These are phyloP conservation scores for Leccinum huronense DNA, from an alignment of 1,284 basidiomycete genomes.

Conservation along the genomic window DNA sequence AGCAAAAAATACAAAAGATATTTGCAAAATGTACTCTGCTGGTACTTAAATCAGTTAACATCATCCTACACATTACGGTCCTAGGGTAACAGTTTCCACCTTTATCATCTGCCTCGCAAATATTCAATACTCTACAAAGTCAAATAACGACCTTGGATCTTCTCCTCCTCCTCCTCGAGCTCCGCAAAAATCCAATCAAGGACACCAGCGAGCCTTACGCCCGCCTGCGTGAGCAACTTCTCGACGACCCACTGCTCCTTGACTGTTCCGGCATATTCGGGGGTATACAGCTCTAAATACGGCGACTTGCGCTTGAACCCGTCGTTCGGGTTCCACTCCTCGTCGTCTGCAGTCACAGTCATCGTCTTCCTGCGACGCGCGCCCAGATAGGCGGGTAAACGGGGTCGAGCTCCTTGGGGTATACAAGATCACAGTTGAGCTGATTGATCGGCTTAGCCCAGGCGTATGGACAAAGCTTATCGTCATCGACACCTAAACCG, in stretches of 20 bases:
- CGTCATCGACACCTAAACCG: slow-evolving; percentile 52
- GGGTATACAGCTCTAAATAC: slow-evolving; percentile 82
- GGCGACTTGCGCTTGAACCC: slow-evolving; percentile 23
- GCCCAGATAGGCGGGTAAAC: slow-evolving; percentile 5
- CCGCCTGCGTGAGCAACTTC: slow-evolving; percentile 77
- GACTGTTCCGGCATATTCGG: slow-evolving; percentile 74
- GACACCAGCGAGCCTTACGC: slow-evolving; percentile 77
- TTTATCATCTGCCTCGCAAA: not conserved
- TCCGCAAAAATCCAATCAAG: slow-evolving; percentile 69
- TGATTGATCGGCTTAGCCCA: slow-evolving; percentile 71
- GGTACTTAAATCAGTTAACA: too few species aligned
- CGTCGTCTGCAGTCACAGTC: slow-evolving; percentile 3
- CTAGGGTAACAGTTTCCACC: too few species aligned
- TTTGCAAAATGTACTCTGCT: too few species aligned
- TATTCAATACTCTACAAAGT: not conserved
- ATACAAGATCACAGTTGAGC: slow-evolving; percentile 79
- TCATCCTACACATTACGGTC: too few species aligned
- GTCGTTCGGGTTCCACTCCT: slow-evolving; percentile 13
- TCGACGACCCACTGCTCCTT: slow-evolving; percentile 71
- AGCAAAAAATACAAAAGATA: too few species aligned
- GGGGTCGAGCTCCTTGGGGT: slow-evolving; percentile 66
- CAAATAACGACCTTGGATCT: not conserved
- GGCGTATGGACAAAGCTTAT: slow-evolving; percentile 71
- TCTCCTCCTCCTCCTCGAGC: not conserved
- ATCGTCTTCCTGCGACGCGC: not conserved